A percentile compares a stretch with the other conserved stretches of the same genome.
phyloP scores from a whole-genome alignment of 352 stramenopile species.

The Nothophytophthora sp. region DNA sequence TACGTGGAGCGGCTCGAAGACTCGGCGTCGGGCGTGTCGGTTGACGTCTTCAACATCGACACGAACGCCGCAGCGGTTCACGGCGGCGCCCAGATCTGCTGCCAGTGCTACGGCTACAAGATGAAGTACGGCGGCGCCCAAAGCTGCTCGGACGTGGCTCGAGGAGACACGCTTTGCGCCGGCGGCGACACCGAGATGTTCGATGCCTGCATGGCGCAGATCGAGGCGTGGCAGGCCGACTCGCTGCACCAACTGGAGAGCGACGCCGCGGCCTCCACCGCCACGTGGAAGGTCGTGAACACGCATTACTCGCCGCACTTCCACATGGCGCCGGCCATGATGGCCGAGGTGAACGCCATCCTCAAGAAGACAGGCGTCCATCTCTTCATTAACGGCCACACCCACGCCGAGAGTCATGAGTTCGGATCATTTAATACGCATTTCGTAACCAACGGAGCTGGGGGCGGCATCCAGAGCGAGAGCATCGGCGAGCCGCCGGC shows the following conservation, averaged over 20 bases:
- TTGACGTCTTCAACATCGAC: constrained; percentile 79
- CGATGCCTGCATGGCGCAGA: constrained; percentile 56
- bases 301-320: constrained; percentile 79
- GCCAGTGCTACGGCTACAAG: constrained; percentile 76
- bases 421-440: constrained; percentile 70
- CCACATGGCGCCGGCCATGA: constrained; percentile 71
- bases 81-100: constrained; percentile 70
- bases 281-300: constrained; percentile 76
- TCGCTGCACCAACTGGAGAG: constrained; percentile 54
- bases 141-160: constrained; percentile 46
- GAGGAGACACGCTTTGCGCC: constrained; percentile 50
- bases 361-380: constrained; percentile 47
- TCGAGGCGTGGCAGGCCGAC: constrained; percentile 58
- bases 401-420: constrained; percentile 73
- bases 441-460: constrained; percentile 73
- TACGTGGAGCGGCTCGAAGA: constrained; percentile 54
- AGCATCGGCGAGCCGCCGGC: constrained; percentile 53
- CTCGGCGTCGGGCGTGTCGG: constrained; percentile 28
- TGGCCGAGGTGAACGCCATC: constrained; percentile 63
- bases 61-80: constrained; percentile 61
- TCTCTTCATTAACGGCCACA: constrained; percentile 77
- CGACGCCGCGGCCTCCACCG: constrained; percentile 53
- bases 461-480: constrained; percentile 74
- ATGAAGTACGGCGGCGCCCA: constrained; percentile 46
- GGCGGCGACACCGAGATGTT: constrained; percentile 59